These are phyloP conservation scores for Logfia minima DNA, from an alignment of 129 eudicot species.

Conservation along the genomic window DNA sequence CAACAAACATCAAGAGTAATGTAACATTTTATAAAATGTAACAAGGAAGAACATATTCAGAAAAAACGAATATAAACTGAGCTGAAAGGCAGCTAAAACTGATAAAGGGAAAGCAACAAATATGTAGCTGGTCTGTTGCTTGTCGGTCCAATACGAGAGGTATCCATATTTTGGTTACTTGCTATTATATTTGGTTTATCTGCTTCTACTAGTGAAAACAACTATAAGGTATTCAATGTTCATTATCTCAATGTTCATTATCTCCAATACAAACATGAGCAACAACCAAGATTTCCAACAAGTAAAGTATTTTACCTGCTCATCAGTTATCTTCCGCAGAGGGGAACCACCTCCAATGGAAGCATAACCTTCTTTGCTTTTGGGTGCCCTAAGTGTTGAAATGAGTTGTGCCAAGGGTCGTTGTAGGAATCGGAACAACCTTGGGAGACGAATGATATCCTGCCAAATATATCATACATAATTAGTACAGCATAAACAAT, in stretches of 20 bases:
- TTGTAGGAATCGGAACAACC: constrained; percentile 79
- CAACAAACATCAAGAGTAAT: constrained; percentile 21
- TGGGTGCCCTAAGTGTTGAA: constrained; percentile 80
- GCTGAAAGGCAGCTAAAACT: not conserved
- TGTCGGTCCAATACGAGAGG: not conserved
- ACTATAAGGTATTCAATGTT: not conserved
- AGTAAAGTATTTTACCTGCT: constrained; percentile 52
- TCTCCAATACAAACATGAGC: not conserved
- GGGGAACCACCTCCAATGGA: constrained; percentile 97
- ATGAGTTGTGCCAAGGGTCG: constrained; percentile 73
- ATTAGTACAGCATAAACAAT: constrained; percentile 7
- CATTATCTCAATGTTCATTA: too few species aligned
- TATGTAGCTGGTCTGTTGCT: not conserved
- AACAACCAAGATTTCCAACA: constrained; percentile 7
- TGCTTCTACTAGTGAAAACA: not conserved
- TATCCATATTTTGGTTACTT: not conserved
- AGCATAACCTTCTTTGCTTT: constrained; percentile 93
- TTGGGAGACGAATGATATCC: constrained; percentile 92
- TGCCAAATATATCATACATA: constrained; percentile 26
- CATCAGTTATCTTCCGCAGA: constrained; percentile 81
- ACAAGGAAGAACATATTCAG: not conserved
- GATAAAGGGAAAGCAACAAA: not conserved
- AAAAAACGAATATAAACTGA: not conserved
- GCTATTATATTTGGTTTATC: constrained; percentile 1
- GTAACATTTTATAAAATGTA: not conserved